These are phyloP conservation scores for Botrytis tulipae DNA, from an alignment of 2,329 filamentous ascomycete species.

Conservation along the genomic window DNA sequence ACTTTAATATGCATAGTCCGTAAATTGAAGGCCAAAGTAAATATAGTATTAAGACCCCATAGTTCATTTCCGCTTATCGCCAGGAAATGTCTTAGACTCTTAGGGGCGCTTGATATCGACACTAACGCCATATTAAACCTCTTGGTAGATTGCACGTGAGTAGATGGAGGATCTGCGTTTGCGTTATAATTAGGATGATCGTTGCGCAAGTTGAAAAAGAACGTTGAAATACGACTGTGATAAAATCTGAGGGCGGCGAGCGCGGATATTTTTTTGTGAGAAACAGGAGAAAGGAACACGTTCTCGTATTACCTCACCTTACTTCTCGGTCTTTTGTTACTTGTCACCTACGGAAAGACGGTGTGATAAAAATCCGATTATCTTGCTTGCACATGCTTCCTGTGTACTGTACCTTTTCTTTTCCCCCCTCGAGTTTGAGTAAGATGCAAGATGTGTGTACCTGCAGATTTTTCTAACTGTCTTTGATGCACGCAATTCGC, in stretches of 20 bases:
- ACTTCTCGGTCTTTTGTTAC: neutral
- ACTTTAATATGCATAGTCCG: neutral
- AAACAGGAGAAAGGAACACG: neutral
- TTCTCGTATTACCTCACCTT: constrained; percentile 6
- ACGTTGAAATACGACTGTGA: neutral
- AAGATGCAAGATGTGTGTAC: neutral
- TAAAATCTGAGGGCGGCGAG: constrained; percentile 1
- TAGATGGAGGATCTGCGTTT: neutral
- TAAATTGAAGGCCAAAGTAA: neutral
- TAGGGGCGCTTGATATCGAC: neutral
- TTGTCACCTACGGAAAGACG: constrained; percentile 12
- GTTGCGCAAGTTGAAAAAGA: constrained; percentile 6
- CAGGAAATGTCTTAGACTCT: neutral
- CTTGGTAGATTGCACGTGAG: neutral
- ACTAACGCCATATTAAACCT: neutral
- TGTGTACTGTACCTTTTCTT: neutral
- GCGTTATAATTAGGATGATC: constrained; percentile 1
- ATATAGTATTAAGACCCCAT: neutral
- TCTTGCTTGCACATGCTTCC: constrained; percentile 2
- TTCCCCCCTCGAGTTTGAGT: constrained; percentile 5
- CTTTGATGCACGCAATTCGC: neutral
- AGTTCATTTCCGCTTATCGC: constrained; percentile 18
- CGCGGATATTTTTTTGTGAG: neutral
- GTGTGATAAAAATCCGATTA: constrained; percentile 12
- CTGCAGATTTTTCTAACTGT: neutral